phyloP scores from a whole-genome alignment of 306 rosid species.

The Canavalia ensiformis region DNA sequence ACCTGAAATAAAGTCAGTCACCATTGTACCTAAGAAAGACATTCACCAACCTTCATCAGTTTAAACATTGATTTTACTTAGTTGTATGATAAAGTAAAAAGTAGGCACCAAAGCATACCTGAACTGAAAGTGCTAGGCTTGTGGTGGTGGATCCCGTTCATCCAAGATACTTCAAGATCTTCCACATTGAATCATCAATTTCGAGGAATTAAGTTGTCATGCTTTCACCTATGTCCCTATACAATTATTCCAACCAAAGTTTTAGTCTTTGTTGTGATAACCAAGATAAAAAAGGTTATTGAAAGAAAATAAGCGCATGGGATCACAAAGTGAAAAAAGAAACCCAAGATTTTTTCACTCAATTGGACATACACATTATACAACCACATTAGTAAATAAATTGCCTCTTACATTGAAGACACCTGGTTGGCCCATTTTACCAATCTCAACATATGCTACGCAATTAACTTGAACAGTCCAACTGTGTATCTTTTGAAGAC shows the following conservation, averaged over 20 bases:
- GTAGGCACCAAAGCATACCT: conserved; percentile 10
- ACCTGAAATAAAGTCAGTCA: not conserved
- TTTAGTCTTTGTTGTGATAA: conserved; percentile 43
- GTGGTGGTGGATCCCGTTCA: conserved; percentile 47
- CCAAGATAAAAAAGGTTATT: conserved; percentile 14
- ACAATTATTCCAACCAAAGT: conserved; percentile 51
- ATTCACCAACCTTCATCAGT: conserved; percentile 24
- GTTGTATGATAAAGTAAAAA: conserved; percentile 33
- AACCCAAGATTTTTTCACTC: conserved; percentile 30
- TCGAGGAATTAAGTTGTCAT: conserved; percentile 48
- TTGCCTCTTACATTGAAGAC: conserved; percentile 26
- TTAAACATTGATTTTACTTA: conserved; percentile 9
- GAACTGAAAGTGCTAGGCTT: conserved; percentile 20
- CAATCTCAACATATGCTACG: not conserved
- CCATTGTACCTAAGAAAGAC: not conserved
- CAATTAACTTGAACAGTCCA: conserved; percentile 44
- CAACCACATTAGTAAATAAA: not conserved
- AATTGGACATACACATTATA: conserved; percentile 25
- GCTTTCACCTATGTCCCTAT: conserved; percentile 43
- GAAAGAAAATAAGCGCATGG: not conserved
- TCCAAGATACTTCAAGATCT: conserved; percentile 42
- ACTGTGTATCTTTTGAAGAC: conserved; percentile 36
- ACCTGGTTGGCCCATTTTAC: conserved; percentile 40
- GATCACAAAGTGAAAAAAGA: conserved; percentile 5
- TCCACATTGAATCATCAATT: conserved; percentile 43